Evolutionary conservation across 805 yeast genomes (phyloP), one percentile per base, ranked within the genome.

Genomic region (Metschnikowia lunata): DNA sequence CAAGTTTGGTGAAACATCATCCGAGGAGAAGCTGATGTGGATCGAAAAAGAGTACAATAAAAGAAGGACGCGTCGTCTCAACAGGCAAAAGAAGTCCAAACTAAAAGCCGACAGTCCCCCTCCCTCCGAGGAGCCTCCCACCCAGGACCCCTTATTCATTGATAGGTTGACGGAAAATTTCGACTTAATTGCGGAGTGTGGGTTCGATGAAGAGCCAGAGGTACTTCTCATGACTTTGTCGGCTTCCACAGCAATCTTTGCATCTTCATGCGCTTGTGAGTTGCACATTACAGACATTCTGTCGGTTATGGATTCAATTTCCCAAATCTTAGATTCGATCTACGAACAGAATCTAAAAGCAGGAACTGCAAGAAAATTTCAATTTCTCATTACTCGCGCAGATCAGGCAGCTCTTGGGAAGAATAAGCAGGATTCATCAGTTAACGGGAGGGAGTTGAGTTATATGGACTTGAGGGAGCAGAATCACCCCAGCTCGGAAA

Each of bases 21-120:
- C 83, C 9, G 72, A 67, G 8, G 79, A 75, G 36, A 76, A 79
- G 49, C 60, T 63, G 34, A 68, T 74, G 34, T 91, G 97, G 97
- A 74, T 87, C 30, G 83, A 81, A 31, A 69, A 71, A 3, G 96
- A 88, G 60, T 88, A 85, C 58, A 76, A 72, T 38, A 76, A 73
- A 49, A 72, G 96, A 26, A 79, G 80, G 52, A 76, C 75, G 45
- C 80, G 79, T 56, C 66, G 95, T 42, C 51, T 80, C 33, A 67
- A 72, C 40, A 74, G 77, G 57, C 73, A 67, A 45, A 64, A 64
- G 49, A 62, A 61, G 31, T 67, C 61, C 26, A 62, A 60, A 11
- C 48, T 39, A 7, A 43, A 39, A 28, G 27, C 34, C 1, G 48
- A 45, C 23, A 33, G 39, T 13, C 39, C 45, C n/a, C 32, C 43